Base-by-base conservation (phyloP, 1,139 yeast species). In the Debaryomyces psychrophilus region DNA sequence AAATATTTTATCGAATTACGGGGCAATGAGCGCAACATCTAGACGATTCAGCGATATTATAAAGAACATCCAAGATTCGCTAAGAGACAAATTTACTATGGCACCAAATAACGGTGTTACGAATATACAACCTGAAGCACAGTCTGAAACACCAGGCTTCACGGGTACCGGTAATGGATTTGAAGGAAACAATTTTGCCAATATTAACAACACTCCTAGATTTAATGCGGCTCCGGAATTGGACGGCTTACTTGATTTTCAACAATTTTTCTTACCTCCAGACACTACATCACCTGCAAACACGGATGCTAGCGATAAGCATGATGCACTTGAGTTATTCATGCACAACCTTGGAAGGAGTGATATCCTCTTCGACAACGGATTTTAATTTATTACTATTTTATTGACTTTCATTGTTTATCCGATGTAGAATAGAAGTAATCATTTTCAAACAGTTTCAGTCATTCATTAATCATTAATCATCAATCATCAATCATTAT, bases 281-380 rank as follows among this genome's bases (percentile, higher is more conserved):
- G 52, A 51, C 15, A 52, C 51, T 8, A 55, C 53, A 9, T 40
- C 36, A 12, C 31, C 46, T 40, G 31, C 49, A 18, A n/a, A 28
- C n/a, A 44, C 50, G 20, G 52, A 50, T 14, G 46, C 42, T 27
- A 46, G 41, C 23, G 44, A 49, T 17, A 37, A 36, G 9, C 52
- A 48, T 11, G 58, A 56, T 15, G 48, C 51, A 31, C 48, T 52
- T 29, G 61, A 58, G 38, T 56, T 53, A 35, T 54, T 56, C 47
- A 53, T 58, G 62, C 57, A 58, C 46, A 58, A 48, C 48, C 53
- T 52, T 25, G 61, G 62, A 8, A 53, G 58, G 22, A 59, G 54
- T 44, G 64, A 60, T 46, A 53, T 59, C 27, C 49, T 59, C 46
- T 58, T 56, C 47, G 62, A 57, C 44, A 58, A 58, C 37, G 54